Conservation (phyloP, 306 rosid genomes). For the Styphnolobium japonicum region DNA sequence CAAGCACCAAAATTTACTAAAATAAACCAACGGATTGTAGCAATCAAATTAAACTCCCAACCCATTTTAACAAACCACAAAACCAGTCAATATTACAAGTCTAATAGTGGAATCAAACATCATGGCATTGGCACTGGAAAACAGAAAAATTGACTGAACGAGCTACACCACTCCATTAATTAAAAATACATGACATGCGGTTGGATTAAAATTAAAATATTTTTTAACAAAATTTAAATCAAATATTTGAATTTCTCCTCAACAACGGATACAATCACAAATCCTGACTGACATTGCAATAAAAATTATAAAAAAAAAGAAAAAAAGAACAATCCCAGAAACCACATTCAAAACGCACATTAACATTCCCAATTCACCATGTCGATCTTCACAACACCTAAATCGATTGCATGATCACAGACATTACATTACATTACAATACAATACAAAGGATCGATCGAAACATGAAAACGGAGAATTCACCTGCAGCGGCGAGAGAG, state of each 20-base stretch:
- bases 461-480: background rate
- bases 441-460: too few species aligned
- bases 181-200: too few species aligned
- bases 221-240: too few species aligned
- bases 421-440: conserved; percentile 14
- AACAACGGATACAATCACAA: background rate
- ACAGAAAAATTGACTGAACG: background rate
- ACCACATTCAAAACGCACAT: background rate
- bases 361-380: background rate
- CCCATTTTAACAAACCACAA: background rate
- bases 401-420: background rate
- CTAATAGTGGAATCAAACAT: background rate
- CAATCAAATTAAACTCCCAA: background rate
- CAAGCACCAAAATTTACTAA: background rate
- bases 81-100: background rate
- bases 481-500: conserved; percentile 97
- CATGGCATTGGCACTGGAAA: background rate
- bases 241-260: too few species aligned
- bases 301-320: too few species aligned
- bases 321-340: background rate
- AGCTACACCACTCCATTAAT: too few species aligned
- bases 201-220: too few species aligned
- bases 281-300: background rate
- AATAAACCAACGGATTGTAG: background rate
- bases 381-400: background rate